Evolutionary conservation across 306 rosid species (phyloP).

Genomic region (Dryas drummondii): DNA sequence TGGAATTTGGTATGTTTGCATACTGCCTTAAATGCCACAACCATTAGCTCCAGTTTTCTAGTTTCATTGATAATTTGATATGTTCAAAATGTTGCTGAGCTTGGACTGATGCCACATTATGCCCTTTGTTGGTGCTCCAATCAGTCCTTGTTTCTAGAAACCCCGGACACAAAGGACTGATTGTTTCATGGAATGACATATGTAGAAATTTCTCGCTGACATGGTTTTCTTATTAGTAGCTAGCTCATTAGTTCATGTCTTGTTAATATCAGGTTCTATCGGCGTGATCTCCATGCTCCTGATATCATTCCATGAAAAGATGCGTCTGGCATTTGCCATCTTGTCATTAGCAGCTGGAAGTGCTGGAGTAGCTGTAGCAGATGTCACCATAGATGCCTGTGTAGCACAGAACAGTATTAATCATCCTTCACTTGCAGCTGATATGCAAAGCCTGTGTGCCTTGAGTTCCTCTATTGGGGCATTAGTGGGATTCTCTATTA

Average conservation of each 20-base stretch:
- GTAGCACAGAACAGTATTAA: constrained; percentile 87
- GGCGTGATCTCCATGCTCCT: constrained; percentile 68
- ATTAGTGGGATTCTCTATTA: constrained; percentile 75
- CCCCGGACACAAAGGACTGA: too few species aligned
- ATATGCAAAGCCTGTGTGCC: constrained; percentile 95
- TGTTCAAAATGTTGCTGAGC: too few species aligned
- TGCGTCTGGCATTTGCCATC: constrained; percentile 74
- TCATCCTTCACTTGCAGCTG: constrained; percentile 78
- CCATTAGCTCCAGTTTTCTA: too few species aligned
- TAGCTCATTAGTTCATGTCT: neutral
- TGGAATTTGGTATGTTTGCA: too few species aligned
- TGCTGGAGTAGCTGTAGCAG: constrained; percentile 86
- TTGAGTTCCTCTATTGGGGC: constrained; percentile 81
- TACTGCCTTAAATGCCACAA: neutral
- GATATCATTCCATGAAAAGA: constrained; percentile 55
- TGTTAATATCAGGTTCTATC: constrained; percentile 50
- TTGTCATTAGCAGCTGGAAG: constrained; percentile 71
- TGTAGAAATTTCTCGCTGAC: neutral
- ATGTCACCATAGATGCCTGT: constrained; percentile 96
- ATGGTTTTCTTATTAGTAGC: constrained; percentile 19
- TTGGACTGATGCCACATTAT: too few species aligned
- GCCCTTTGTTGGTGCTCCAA: too few species aligned
- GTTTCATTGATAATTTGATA: too few species aligned
- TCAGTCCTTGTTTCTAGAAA: too few species aligned
- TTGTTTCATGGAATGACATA: neutral